Base-by-base conservation (phyloP, 768 basidiomycete genomes). In the Chalciporus pseudorubinellus region DNA sequence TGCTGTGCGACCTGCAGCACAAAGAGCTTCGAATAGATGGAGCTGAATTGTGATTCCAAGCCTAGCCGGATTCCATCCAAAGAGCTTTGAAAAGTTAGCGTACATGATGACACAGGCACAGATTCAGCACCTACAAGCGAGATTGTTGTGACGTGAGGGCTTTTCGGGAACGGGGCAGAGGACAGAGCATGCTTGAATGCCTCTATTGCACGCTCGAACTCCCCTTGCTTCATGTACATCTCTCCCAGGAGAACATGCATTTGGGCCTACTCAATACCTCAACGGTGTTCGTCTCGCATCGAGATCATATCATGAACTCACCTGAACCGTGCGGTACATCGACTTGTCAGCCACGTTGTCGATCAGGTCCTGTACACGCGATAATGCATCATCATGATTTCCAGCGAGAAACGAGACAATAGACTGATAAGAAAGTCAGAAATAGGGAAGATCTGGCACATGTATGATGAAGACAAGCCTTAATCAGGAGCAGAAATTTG, bases 191-290 rank as follows among this genome's bases (percentile, higher is more conserved):
- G 44, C 42, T 46, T 48, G 43, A 59, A 56, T 7, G 53, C 9
- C 21, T 44, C 49, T 34, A 59, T 53, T 7, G 59, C 59, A 7
- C 36, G 16, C 8, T 56, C 57, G 4, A 56, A 48, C 19, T 60
- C 48, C 6, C 42, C 57, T 20, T 46, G 48, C 21, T 55, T n/a
- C 44, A 46, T 20, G 34, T 26, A 2, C 24, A 24, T 51, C 31
- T 50, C 45, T 19, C 59, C 59, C 4, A 52, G 42, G n/a, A 57
- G 51, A 24, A 47, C 26, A 19, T 50, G 39, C 57, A 58, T 58
- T 18, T 58, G 51, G 12, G 54, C 57, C 59, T 60, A n/a, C 6
- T 18, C 4, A 40, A 4, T 31, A 33, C 4, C 16, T 60, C 7
- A 50, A 7, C 7, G 7, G 43, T 26, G 3, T 16, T n/a, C 21